Evolutionary conservation across 2,329 filamentous ascomycete genomes (phyloP).

Genomic region (Sclerotinia borealis): DNA sequence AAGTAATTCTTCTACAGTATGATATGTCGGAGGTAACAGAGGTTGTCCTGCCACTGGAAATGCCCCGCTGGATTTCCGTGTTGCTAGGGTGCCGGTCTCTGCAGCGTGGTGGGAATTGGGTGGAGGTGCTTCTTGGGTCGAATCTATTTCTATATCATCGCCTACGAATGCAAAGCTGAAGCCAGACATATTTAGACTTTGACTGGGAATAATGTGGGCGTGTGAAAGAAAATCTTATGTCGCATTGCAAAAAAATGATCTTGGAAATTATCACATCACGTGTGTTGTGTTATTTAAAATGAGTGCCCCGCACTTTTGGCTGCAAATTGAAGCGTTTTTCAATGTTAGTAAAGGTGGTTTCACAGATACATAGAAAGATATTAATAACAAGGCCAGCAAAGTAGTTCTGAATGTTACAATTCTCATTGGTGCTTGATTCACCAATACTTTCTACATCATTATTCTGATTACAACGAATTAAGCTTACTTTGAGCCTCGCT

Average conservation of each 20-base stretch:
- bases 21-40: conserved; percentile 48
- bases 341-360: background rate
- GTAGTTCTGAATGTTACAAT: background rate
- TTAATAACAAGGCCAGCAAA: background rate
- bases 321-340: background rate
- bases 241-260: background rate
- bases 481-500: conserved; percentile 33
- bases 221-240: background rate
- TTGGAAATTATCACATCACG: conserved; percentile 1
- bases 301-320: conserved; percentile 1
- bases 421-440: background rate
- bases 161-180: conserved; percentile 52
- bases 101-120: conserved; percentile 25
- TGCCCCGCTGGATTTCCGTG: conserved; percentile 35
- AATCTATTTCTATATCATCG: conserved; percentile 52
- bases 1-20: conserved; percentile 48
- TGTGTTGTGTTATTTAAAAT: background rate
- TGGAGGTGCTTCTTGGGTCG: conserved; percentile 3
- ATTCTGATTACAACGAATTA: background rate
- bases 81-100: conserved; percentile 29
- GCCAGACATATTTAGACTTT: background rate
- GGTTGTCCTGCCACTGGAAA: conserved; percentile 59
- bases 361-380: background rate
- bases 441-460: background rate
- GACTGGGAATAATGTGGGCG: background rate